Evolutionary conservation across 176 grass and related monocot genomes (phyloP), one percentile per base, ranked within the genome.

Genomic region (Triticum monococcum): DNA sequence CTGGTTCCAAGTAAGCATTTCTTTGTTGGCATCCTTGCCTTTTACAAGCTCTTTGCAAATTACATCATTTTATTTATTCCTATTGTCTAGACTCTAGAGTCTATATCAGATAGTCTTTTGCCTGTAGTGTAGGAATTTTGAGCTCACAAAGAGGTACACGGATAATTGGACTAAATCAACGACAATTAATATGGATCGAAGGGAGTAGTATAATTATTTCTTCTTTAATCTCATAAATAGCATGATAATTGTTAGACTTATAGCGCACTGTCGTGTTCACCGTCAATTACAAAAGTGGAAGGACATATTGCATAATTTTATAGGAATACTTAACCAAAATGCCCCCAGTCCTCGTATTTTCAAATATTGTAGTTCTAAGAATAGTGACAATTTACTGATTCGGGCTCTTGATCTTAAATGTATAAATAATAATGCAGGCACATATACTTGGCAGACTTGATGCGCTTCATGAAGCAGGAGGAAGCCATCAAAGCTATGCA

Each of bases 371-470:
- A 65, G n/a, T 73, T 84, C 11, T 11, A 77, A 78, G 12, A 20
- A n/a, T 9, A 9, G 22, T 50, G 4, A 2, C 5, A 79, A n/a
- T 0, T 71, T 79, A 3, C 11, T 20, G 4, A 31, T 54, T 54
- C n/a, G 0, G 5, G 1, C 4, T 22, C 14, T 60, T 32, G 1
- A 20, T 73, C 8, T 38, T 81, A 4, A 70, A 59, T 48, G 11
- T 85, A 28, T 26, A 25, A 48, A 88, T 35, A 48, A 67, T 83
- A 68, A 68, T 72, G 25, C 71, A 98, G 95, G 91, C 91, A 95
- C 23, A 98, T 98, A 75, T 93, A 94, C 70, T 86, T 91, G 88
- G 80, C 79, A 13, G 93, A 98, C 75, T 72, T 98, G 72, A 79
- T 95, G 75, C 74, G 84, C 12, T 98, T 98, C 87, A 92, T 98